Evolutionary conservation across 75 land plant species (phyloP), one percentile per base, ranked within the genome.

Genomic region (Picea sitchensis): DNA sequence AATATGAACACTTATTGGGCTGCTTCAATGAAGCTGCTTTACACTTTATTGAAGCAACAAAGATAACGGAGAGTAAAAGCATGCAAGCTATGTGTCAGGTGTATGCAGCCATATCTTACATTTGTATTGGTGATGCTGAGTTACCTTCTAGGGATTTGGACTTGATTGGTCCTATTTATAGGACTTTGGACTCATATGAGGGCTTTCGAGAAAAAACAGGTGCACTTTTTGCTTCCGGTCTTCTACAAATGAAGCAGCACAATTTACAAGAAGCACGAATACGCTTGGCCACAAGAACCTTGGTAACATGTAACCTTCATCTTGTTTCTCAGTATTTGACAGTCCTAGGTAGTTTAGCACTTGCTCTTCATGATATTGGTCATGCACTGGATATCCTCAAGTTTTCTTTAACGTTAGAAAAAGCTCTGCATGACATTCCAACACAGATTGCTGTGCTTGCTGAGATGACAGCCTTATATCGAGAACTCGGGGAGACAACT

Each of bases 311-410:
- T 0, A 94, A 96, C 65, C 88, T 92, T 82, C 99, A 96, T 77
- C 91, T 96, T 78, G 94, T 96, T 34, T 94, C 96, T 58, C 99
- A 94, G 81, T 96, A 94, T 79, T 76, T 96, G 83, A 94, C 94
- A 8, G 90, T 96, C 36, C 84, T 96, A 58, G 99, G 99, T 60
- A 87, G 85, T 69, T 81, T 94, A 76, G 99, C 96, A 61, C 90
- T 94, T 78, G 89, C 94, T 7, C 91, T 96, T 34, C 96, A 90
- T 83, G 99, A 96, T 82, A 92, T 93, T 64, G 89, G 77, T 74
- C 96, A 96, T 78, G 99, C 95, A 47, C 83, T 89, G 62, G 99
- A 94, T 67, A 96, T 96, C 54, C 79, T 96, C 58, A 94, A 89
- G 83, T 96, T 95, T 9, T 86, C 99, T n/a, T 87, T 94, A 63